Percentiles rank a stretch among this genome's conserved stretches.
These are phyloP conservation scores for Emydomyces testavorans DNA, from an alignment of 2,329 filamentous ascomycete species.

Conservation along the genomic window DNA sequence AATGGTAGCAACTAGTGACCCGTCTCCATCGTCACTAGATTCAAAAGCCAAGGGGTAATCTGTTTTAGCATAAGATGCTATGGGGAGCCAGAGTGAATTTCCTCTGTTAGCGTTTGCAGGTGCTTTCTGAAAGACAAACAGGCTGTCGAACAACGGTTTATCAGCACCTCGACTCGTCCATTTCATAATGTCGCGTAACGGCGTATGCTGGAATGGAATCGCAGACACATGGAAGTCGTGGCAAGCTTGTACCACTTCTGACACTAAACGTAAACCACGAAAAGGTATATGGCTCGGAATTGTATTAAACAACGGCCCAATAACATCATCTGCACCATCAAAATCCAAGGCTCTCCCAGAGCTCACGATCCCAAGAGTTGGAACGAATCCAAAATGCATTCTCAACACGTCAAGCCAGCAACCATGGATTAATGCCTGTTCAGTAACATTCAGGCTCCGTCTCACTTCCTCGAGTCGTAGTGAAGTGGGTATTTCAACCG, in stretches of 20 bases:
- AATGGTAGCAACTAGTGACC: constrained; percentile 46
- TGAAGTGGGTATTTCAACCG: constrained; percentile 26
- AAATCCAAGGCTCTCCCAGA: constrained; percentile 66
- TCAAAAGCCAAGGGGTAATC: constrained; percentile 75
- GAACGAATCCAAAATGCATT: constrained; percentile 36
- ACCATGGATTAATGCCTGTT: constrained; percentile 68
- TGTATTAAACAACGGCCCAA: constrained; percentile 85
- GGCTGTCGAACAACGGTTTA: constrained; percentile 59
- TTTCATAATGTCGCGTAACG: constrained; percentile 68
- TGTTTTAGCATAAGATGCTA: constrained; percentile 40
- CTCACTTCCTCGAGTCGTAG: constrained; percentile 43
- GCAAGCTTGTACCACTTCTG: constrained; percentile 48
- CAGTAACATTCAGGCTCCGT: constrained; percentile 54
- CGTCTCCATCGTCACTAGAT: constrained; percentile 43
- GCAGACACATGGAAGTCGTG: constrained; percentile 59
- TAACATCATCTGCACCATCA: constrained; percentile 48
- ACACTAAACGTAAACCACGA: constrained; percentile 43
- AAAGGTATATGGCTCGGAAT: constrained; percentile 55
- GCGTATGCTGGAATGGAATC: constrained; percentile 64
- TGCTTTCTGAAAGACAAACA: constrained; percentile 69
- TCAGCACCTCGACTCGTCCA: constrained; percentile 51
- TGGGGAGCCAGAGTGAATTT: constrained; percentile 43
- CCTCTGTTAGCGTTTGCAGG: constrained; percentile 18
- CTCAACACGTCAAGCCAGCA: constrained; percentile 57
- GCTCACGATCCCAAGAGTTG: constrained; percentile 60